A percentile compares a stretch with the other conserved stretches of the same genome.
These are phyloP conservation scores for Aspergillus nomiae DNA, from an alignment of 2,329 filamentous ascomycete species.

Conservation along the genomic window DNA sequence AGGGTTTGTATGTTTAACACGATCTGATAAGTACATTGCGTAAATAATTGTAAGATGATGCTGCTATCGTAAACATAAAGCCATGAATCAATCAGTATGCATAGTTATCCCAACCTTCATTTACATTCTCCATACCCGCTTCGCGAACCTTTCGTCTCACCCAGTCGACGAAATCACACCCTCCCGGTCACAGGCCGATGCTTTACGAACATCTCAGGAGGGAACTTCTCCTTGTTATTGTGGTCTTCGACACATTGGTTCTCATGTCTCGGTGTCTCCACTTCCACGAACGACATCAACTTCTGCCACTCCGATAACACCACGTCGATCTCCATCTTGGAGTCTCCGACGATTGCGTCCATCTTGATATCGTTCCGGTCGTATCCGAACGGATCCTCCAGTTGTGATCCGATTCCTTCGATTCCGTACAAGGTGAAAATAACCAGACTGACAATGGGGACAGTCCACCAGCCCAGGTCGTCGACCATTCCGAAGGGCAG, in stretches of 20 bases:
- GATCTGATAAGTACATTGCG: not conserved
- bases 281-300: constrained; percentile 21
- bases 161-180: not conserved
- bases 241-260: constrained; percentile 13
- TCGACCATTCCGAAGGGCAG: constrained; percentile 66
- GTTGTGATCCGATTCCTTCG: constrained; percentile 63
- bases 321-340: constrained; percentile 59
- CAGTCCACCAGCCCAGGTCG: constrained; percentile 64
- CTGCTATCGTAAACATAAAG: not conserved
- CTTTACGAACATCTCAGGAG: not conserved
- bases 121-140: not conserved
- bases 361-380: constrained; percentile 69
- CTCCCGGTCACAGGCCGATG: not conserved
- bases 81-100: not conserved
- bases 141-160: not conserved
- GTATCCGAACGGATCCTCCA: constrained; percentile 68
- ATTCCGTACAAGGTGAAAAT: constrained; percentile 67
- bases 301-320: constrained; percentile 61
- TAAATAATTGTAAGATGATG: not conserved
- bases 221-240: constrained; percentile 35
- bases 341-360: constrained; percentile 65
- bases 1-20: not conserved
- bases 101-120: not conserved
- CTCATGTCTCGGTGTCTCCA: not conserved
- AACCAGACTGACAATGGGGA: constrained; percentile 61